phyloP scores from a whole-genome alignment of 257 asterid genomes.

The Anisodus tanguticus region DNA sequence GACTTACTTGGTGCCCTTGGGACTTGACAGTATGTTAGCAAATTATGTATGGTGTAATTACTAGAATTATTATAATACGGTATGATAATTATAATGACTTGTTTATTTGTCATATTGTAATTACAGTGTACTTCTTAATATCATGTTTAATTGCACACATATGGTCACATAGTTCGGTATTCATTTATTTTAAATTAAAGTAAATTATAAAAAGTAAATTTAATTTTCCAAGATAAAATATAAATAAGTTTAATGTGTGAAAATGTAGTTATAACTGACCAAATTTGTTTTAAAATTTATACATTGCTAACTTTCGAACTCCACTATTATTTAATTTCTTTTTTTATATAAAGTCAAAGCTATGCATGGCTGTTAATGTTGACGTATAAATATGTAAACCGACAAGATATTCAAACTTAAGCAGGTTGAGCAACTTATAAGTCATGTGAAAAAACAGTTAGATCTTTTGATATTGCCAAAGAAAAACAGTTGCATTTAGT shows the following conservation, averaged over 20 bases:
- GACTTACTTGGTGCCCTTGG: background rate
- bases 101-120: no score
- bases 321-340: background rate
- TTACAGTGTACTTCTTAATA: no score
- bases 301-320: background rate
- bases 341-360: background rate
- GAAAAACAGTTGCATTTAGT: no score
- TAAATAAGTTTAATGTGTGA: background rate
- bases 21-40: background rate
- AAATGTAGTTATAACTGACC: background rate
- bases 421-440: background rate
- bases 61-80: background rate
- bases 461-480: no score
- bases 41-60: background rate
- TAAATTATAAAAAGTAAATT: no score
- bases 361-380: background rate
- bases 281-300: background rate
- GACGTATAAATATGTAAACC: background rate
- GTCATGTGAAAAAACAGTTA: no score
- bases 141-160: no score
- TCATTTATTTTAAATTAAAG: no score
- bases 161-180: no score
- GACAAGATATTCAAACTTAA: background rate
- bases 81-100: no score
- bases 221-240: no score